Conservation (phyloP, 306 rosid genomes). For the peach (Prunus persica) region Prunus_persica_NCBIv2 NC_034014.1:8349001-8349500, state of each 20-base stretch:
- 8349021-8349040: background rate
- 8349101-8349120: slow-evolving; percentile 44
- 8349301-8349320: background rate
- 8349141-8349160: slow-evolving; percentile 69
- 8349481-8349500: slow-evolving; percentile 39
- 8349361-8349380: slow-evolving; percentile 72
- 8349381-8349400: slow-evolving; percentile 61
- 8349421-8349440: slow-evolving; percentile 60
- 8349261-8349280: background rate
- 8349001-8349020: too few relatives aligned
- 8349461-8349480: slow-evolving; percentile 46
- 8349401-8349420: slow-evolving; percentile 82
- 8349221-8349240: slow-evolving; percentile 77
- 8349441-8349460: slow-evolving; percentile 35
- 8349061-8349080: slow-evolving; percentile 59
- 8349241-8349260: slow-evolving; percentile 42
- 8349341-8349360: slow-evolving; percentile 43
- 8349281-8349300: background rate
- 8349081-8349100: slow-evolving; percentile 57
- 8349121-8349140: slow-evolving; percentile 59
- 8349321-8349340: background rate
- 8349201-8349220: slow-evolving; percentile 51
- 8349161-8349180: slow-evolving; percentile 41
- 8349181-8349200: slow-evolving; percentile 39
- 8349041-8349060: slow-evolving; percentile 34